Conservation (phyloP, 1,284 basidiomycete species). For the Psilocybe mexicana region DNA sequence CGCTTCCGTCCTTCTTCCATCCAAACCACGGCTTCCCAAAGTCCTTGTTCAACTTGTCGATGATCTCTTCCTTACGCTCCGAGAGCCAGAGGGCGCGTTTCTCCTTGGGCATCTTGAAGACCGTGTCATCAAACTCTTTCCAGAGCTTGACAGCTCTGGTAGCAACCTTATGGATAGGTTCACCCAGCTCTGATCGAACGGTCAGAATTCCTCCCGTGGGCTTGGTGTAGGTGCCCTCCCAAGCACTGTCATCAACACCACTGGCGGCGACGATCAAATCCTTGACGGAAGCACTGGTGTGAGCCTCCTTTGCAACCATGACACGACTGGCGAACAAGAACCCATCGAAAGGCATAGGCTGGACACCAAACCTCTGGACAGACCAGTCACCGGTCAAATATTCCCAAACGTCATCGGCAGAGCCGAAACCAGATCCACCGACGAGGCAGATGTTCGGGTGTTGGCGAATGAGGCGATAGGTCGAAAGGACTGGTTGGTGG, state of each 20-base stretch:
- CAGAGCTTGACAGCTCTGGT: slow-evolving; percentile 96
- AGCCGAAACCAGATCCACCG: slow-evolving; percentile 96
- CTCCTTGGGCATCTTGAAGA: slow-evolving; percentile 94
- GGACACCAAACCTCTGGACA: slow-evolving; percentile 74
- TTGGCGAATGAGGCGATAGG: slow-evolving; percentile 89
- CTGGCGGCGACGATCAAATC: slow-evolving; percentile 92
- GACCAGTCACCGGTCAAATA: slow-evolving; percentile 98
- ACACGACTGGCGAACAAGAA: slow-evolving; percentile 95
- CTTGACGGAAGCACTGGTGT: slow-evolving; percentile 93
- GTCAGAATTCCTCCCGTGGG: slow-evolving; percentile 96
- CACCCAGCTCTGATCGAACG: slow-evolving; percentile 96
- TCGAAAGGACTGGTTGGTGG: slow-evolving; percentile 93
- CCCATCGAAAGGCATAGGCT: slow-evolving; percentile 99
- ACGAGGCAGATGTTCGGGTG: slow-evolving; percentile 90
- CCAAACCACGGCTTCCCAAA: slow-evolving; percentile 98
- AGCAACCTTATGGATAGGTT: slow-evolving; percentile 99
- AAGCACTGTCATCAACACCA: slow-evolving; percentile 89
- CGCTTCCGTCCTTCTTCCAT: slow-evolving; percentile 87
- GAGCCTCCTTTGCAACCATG: slow-evolving; percentile 98
- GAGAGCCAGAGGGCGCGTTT: slow-evolving; percentile 89
- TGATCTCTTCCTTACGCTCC: slow-evolving; percentile 88
- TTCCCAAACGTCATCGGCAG: slow-evolving; percentile 94
- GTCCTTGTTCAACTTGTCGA: slow-evolving; percentile 91
- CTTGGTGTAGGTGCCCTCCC: slow-evolving; percentile 95
- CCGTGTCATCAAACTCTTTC: slow-evolving; percentile 97